Evolutionary conservation across 345 rosid genomes (phyloP).

Genomic region (Pistacia integerrima): DNA sequence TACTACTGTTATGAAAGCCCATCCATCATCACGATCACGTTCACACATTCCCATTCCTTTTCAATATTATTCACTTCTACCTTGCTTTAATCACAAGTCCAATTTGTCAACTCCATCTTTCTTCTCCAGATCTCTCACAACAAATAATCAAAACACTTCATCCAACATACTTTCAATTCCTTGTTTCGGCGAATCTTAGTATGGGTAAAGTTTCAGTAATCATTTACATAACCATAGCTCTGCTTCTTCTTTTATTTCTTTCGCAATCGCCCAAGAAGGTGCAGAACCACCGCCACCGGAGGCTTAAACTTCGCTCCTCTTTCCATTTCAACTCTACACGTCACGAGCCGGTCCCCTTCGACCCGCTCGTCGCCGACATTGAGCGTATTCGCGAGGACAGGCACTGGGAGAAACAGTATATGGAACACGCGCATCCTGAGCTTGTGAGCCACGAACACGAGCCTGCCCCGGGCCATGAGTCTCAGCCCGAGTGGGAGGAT

Average conservation of each 20-base stretch:
- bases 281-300: constrained; percentile 16
- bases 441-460: constrained; percentile 27
- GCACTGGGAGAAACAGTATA: constrained; percentile 77
- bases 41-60: neutral
- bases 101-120: constrained; percentile 11
- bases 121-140: neutral
- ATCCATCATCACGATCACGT: neutral
- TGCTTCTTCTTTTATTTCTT: constrained; percentile 13
- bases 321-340: constrained; percentile 32
- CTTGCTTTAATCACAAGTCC: neutral
- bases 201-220: constrained; percentile 16
- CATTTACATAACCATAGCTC: constrained; percentile 8
- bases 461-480: constrained; percentile 61
- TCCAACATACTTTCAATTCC: too few species aligned
- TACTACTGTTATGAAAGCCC: neutral
- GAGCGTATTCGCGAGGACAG: constrained; percentile 81
- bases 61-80: neutral
- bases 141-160: too few species aligned
- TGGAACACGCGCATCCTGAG: constrained; percentile 71
- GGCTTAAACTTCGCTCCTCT: constrained; percentile 31
- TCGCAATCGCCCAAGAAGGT: constrained; percentile 14
- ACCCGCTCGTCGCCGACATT: constrained; percentile 73
- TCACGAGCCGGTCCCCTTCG: constrained; percentile 63
- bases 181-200: neutral
- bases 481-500: constrained; percentile 96